Base-by-base conservation (phyloP, 495 filamentous ascomycete genomes). In the Penicillium crystallinum region DNA sequence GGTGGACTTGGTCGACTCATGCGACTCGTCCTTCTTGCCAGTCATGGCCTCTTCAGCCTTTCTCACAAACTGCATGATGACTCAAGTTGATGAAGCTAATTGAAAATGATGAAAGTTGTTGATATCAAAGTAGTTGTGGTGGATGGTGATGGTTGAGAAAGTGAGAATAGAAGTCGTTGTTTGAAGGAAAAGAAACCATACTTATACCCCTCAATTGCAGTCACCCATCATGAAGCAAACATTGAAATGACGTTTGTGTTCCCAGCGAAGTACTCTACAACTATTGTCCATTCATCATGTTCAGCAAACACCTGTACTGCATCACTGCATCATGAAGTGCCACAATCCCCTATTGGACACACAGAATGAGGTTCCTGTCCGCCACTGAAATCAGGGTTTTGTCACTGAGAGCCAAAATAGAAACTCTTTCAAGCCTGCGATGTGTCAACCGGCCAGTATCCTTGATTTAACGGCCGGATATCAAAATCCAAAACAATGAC, bases 31-130 rank as follows among this genome's bases (percentile, higher is more conserved):
- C 36, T 49, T 41, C 30, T 55, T 48, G 34, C 50, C 50, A 19
- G 51, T 50, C 15, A 54, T 2, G 46, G 35, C 39, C 19, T 54
- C 55, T 54, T 58, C 55, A 17, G 40, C 55, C 29, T 54, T 58
- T 4, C 34, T 34, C 12, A 54, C 15, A 18, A 54, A 37, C 22
- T 53, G 33, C 55, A 58, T 58, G 6, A 21, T 46, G 34, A 17
- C 19, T 11, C 25, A 18, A 19, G 27, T 31, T 49, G 17, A 40
- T 49, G 5, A 33, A 33, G 30, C 8, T 21, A 17, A 8, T 46
- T 8, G 14, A 42, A 21, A 29, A 23, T 10, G 25, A 15, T 40
- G 6, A 10, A 38, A 19, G 23, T 22, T 18, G 18, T 14, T 14
- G 29, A 8, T 14, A 21, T 11, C 23, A 3, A 27, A 9, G 2